Percentiles rank a stretch among this genome's conserved stretches.
Evolutionary conservation across 345 rosid genomes (phyloP).

Genomic region (Cardamine chenopodiifolia): DNA sequence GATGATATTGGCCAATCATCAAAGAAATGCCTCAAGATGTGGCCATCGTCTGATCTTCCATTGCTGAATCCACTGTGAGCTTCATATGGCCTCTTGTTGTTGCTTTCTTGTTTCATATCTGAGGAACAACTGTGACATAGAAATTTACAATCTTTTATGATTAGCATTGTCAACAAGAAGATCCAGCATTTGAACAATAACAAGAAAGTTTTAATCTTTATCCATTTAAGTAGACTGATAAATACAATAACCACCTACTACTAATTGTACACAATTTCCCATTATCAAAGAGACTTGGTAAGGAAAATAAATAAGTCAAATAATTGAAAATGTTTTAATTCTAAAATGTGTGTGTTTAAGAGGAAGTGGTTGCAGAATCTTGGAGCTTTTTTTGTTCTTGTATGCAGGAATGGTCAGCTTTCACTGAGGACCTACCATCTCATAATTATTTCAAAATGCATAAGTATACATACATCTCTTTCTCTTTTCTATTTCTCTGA

Average conservation of each 20-base stretch:
- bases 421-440: slow-evolving; percentile 44
- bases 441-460: slow-evolving; percentile 31
- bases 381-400: slow-evolving; percentile 22
- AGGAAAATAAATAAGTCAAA: background rate
- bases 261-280: background rate
- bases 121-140: slow-evolving; percentile 46
- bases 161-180: slow-evolving; percentile 9
- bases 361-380: slow-evolving; percentile 44
- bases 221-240: background rate
- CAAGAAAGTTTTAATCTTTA: slow-evolving; percentile 7
- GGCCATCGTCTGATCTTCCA: slow-evolving; percentile 63
- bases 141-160: background rate
- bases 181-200: background rate
- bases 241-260: background rate
- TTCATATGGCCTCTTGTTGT: slow-evolving; percentile 48
- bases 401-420: slow-evolving; percentile 44
- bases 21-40: slow-evolving; percentile 75
- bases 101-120: slow-evolving; percentile 48
- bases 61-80: slow-evolving; percentile 44
- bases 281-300: background rate
- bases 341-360: slow-evolving; percentile 46
- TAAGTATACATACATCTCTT: slow-evolving; percentile 12
- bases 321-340: slow-evolving; percentile 4
- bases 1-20: slow-evolving; percentile 87
- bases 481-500: slow-evolving; percentile 21